phyloP scores from a whole-genome alignment of 345 rosid genomes.

The Erysimum cheiranthoides region DNA sequence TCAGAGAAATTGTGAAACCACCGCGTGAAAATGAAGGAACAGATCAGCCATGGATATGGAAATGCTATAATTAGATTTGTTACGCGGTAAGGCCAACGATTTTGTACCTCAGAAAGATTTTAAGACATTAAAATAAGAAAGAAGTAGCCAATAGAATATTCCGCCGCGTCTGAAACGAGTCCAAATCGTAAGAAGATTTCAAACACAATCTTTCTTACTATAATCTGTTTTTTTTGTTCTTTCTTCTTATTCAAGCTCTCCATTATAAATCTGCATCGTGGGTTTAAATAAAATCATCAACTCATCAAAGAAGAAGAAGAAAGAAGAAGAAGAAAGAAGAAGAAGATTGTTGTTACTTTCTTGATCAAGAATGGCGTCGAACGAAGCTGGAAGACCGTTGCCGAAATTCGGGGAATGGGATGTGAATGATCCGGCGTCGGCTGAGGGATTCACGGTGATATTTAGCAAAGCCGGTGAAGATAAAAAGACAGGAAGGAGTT shows the following conservation, averaged over 20 bases:
- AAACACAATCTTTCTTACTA: constrained; percentile 25
- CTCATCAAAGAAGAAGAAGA: not conserved
- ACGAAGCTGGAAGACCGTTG: constrained; percentile 44
- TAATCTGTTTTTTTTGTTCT: constrained; percentile 18
- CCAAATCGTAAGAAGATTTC: constrained; percentile 32
- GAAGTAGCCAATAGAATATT: constrained; percentile 30
- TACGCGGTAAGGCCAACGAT: constrained; percentile 33
- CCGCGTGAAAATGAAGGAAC: constrained; percentile 34
- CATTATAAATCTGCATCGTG: constrained; percentile 35
- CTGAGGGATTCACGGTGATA: constrained; percentile 55
- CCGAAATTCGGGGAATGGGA: constrained; percentile 60
- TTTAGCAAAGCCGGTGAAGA: constrained; percentile 56
- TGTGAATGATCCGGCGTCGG: constrained; percentile 56
- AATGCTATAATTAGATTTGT: constrained; percentile 34
- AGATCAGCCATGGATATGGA: constrained; percentile 41
- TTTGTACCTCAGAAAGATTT: constrained; percentile 35
- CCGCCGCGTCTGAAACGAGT: constrained; percentile 44
- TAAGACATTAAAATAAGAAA: constrained; percentile 36
- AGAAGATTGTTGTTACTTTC: constrained; percentile 32
- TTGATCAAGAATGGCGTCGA: constrained; percentile 41
- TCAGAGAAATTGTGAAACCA: not conserved
- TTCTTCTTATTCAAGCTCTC: constrained; percentile 16
- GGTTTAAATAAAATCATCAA: constrained; percentile 1
- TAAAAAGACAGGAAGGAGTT: constrained; percentile 45
- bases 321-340: not conserved